Percentiles rank a stretch among this genome's conserved stretches.
Evolutionary conservation across 208 protist genomes (phyloP).

Genomic region (Leishmania amazonensis): DNA sequence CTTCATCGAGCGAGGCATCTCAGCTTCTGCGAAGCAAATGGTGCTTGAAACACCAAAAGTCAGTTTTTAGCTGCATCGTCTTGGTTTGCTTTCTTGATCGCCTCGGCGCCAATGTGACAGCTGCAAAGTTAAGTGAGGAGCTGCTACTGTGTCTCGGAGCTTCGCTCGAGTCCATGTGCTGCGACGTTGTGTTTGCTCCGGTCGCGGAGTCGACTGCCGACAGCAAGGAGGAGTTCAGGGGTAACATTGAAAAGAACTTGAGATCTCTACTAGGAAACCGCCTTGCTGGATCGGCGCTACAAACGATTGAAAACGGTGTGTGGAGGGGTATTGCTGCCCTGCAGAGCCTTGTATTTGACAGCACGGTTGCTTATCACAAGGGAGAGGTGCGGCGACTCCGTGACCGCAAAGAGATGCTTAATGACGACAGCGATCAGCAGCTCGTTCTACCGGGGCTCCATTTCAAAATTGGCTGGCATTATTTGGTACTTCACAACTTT

Average conservation of each 20-base stretch:
- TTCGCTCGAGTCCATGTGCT: constrained; percentile 9
- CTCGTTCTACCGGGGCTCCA: constrained; percentile 24
- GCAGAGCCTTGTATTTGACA: constrained; percentile 16
- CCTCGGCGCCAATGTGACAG: neutral
- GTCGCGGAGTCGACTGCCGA: constrained; percentile 6
- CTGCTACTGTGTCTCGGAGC: constrained; percentile 19
- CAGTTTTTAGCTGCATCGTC: constrained; percentile 32
- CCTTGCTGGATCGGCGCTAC: constrained; percentile 25
- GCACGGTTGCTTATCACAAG: constrained; percentile 28
- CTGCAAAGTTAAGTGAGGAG: constrained; percentile 19
- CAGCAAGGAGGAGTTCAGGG: constrained; percentile 3
- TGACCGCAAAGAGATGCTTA: constrained; percentile 14
- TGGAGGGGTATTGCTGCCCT: constrained; percentile 28
- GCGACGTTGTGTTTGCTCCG: constrained; percentile 30
- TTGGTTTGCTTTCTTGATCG: constrained; percentile 26
- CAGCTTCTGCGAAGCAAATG: constrained; percentile 30
- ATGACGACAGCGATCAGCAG: constrained; percentile 4
- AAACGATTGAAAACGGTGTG: constrained; percentile 18
- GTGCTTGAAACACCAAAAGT: constrained; percentile 31
- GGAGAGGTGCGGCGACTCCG: constrained; percentile 26
- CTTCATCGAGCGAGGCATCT: neutral
- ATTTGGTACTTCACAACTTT: constrained; percentile 50
- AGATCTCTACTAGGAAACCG: constrained; percentile 21
- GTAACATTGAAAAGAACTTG: constrained; percentile 23
- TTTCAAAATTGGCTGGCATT: constrained; percentile 75